phyloP scores from a whole-genome alignment of 371 early-diverging fungal genomes.

The Rhizopus stolonifer region DNA sequence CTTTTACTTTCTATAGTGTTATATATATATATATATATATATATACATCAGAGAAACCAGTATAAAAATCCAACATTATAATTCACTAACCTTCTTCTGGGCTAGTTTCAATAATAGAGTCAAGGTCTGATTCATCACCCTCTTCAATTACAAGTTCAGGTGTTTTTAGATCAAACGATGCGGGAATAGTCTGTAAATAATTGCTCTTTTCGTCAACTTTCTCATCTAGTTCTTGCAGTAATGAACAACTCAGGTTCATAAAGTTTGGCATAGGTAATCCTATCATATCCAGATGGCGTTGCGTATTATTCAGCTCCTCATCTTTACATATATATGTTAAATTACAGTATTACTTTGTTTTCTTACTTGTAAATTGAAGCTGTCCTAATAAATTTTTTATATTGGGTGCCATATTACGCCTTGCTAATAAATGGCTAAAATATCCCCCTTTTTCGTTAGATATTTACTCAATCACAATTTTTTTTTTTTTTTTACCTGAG shows the following conservation, averaged over 20 bases:
- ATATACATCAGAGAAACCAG: no score
- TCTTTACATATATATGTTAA: slow-evolving; percentile 36
- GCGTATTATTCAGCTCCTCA: slow-evolving; percentile 81
- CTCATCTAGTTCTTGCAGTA: slow-evolving; percentile 64
- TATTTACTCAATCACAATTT: neutral
- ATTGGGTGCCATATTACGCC: slow-evolving; percentile 81
- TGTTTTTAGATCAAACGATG: slow-evolving; percentile 8
- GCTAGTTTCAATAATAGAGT: neutral
- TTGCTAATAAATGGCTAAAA: slow-evolving; percentile 82
- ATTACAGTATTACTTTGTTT: neutral
- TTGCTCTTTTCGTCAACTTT: slow-evolving; percentile 20
- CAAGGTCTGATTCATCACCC: slow-evolving; percentile 17
- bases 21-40: no score
- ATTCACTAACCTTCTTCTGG: neutral
- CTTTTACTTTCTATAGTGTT: neutral
- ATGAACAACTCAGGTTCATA: slow-evolving; percentile 68
- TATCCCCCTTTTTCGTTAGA: neutral
- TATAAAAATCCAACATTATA: no score
- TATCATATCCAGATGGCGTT: slow-evolving; percentile 78
- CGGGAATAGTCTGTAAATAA: neutral
- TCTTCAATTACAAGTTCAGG: slow-evolving; percentile 50
- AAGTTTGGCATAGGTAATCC: slow-evolving; percentile 84
- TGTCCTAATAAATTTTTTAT: slow-evolving; percentile 93
- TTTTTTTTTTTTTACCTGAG: slow-evolving; percentile 66
- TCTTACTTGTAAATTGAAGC: slow-evolving; percentile 84